Evolutionary conservation across 495 filamentous ascomycete genomes (phyloP).

Genomic region (Cercophora sp.): DNA sequence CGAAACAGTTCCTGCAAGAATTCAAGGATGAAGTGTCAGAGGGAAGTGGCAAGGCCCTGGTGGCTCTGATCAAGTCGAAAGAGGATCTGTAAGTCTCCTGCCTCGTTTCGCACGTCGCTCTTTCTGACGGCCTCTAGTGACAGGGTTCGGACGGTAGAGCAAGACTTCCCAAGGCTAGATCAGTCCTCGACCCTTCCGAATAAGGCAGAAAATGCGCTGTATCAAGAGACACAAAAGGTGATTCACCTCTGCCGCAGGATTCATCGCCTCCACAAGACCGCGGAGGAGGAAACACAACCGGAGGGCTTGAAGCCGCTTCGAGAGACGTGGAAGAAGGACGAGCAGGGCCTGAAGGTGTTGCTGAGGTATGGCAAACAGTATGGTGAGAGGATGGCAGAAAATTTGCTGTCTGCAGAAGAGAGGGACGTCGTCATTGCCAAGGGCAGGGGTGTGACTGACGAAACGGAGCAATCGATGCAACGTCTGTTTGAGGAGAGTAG

Average conservation of each 20-base stretch:
- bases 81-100: conserved; percentile 16
- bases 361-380: conserved; percentile 29
- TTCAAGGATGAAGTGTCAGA: conserved; percentile 24
- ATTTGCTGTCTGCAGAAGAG: conserved; percentile 22
- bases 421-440: no score
- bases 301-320: conserved; percentile 18
- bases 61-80: conserved; percentile 12
- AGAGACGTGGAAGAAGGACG: conserved; percentile 35
- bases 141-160: no score
- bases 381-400: conserved; percentile 33
- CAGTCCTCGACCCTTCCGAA: no score
- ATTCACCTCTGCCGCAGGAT: conserved; percentile 15
- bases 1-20: conserved; percentile 29
- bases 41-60: conserved; percentile 19
- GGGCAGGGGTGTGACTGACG: no score
- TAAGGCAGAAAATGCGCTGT: conserved; percentile 10
- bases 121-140: no score
- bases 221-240: conserved; percentile 14
- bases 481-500: conserved; percentile 33
- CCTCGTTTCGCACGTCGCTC: no score
- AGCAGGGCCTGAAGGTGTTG: conserved; percentile 28
- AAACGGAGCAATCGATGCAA: no score
- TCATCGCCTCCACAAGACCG: conserved; percentile 17
- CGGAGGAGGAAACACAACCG: conserved; percentile 10
- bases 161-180: no score